Conservation (phyloP, 2,329 filamentous ascomycete species). For the Aspergillus japonicus region DNA sequence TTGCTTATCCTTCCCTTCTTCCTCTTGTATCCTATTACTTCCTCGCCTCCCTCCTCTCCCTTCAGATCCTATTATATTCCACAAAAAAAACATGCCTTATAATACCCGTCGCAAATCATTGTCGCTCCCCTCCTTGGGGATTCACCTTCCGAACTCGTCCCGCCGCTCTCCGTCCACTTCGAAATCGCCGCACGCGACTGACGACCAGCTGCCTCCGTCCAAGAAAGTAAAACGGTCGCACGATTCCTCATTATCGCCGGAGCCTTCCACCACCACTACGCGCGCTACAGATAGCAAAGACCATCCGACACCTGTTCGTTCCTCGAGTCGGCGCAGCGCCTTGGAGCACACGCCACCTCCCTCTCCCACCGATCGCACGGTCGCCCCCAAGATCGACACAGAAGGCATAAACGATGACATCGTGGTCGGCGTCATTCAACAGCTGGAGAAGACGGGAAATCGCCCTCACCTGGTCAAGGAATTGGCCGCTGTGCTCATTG, state of each 20-base stretch:
- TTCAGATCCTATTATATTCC: not conserved
- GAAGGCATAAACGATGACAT: constrained; percentile 92
- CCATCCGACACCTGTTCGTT: constrained; percentile 23
- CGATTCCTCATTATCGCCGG: constrained; percentile 48
- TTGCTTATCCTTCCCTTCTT: constrained; percentile 12
- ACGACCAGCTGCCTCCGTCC: constrained; percentile 52
- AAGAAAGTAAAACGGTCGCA: constrained; percentile 82
- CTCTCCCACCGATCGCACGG: constrained; percentile 59
- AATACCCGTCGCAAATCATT: constrained; percentile 96
- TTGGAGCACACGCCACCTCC: constrained; percentile 77
- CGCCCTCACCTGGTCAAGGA: constrained; percentile 93
- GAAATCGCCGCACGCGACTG: constrained; percentile 59
- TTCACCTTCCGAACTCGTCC: constrained; percentile 68
- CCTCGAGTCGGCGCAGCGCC: constrained; percentile 46
- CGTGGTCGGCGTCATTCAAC: constrained; percentile 83
- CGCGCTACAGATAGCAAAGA: constrained; percentile 32
- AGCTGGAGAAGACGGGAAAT: constrained; percentile 86
- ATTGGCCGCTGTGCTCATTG: constrained; percentile 74
- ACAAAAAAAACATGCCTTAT: constrained; percentile 68
- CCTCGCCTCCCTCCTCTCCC: constrained; percentile 7
- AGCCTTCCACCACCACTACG: constrained; percentile 29
- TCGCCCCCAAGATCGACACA: constrained; percentile 65
- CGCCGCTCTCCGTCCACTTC: constrained; percentile 62
- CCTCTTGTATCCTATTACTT: constrained; percentile 10
- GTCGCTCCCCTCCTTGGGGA: constrained; percentile 87